Evolutionary conservation across 495 filamentous ascomycete genomes (phyloP).

Genomic region (Neurospora sp.): DNA sequence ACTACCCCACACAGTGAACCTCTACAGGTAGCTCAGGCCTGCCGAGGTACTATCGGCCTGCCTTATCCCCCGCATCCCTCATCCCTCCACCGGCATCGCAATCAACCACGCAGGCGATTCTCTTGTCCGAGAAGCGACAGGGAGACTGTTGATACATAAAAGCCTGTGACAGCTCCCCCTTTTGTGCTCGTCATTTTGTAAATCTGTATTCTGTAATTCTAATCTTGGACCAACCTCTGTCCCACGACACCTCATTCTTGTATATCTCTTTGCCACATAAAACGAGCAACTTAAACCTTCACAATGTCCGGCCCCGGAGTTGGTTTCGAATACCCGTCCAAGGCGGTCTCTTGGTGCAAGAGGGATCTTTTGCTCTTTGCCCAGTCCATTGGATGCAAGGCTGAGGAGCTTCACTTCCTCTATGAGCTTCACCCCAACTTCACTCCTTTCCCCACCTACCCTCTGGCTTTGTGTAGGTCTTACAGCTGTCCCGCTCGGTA

Average conservation of each 20-base stretch:
- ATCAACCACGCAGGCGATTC: not conserved
- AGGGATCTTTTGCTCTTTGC: conserved; percentile 80
- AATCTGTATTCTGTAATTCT: not conserved
- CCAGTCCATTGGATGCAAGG: conserved; percentile 71
- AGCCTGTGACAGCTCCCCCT: not conserved
- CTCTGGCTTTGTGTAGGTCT: conserved; percentile 63
- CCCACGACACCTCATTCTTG: not conserved
- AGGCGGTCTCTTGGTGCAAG: conserved; percentile 74
- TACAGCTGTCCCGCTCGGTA: not conserved
- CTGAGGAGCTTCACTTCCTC: conserved; percentile 84
- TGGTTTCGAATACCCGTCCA: conserved; percentile 66
- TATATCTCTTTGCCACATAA: not conserved
- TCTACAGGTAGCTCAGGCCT: not conserved
- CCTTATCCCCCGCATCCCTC: not conserved
- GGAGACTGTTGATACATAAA: not conserved
- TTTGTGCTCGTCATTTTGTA: not conserved
- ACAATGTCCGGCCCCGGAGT: conserved; percentile 52
- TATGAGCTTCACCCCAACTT: conserved; percentile 81
- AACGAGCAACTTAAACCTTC: not conserved
- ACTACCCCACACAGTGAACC: not conserved
- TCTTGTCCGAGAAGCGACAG: not conserved
- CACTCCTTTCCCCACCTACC: conserved; percentile 77
- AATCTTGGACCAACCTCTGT: not conserved
- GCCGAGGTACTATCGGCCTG: not conserved
- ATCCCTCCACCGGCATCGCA: not conserved